Conservation (phyloP, 192 early-diverging fungal species). For the Globomyces pollinis-pini region DNA sequence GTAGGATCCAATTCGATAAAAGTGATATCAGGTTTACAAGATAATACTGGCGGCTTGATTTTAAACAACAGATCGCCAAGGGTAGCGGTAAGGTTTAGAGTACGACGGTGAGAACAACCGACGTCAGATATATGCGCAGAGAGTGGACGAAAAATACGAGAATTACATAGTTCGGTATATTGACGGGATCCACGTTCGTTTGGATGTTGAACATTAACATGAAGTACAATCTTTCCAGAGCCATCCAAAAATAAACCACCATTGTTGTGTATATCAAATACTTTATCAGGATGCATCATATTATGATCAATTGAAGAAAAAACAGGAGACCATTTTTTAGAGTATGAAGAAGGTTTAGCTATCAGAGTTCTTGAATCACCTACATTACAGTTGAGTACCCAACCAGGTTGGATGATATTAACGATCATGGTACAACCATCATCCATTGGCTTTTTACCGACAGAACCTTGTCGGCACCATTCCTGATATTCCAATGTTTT, state of each 20-base stretch:
- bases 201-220: constrained; percentile 20
- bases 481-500: constrained; percentile 44
- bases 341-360: background rate
- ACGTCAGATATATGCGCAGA: constrained; percentile 33
- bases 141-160: constrained; percentile 46
- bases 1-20: constrained; percentile 33
- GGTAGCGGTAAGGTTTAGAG: constrained; percentile 51
- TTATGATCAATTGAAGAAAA: constrained; percentile 50
- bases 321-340: constrained; percentile 25
- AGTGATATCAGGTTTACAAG: constrained; percentile 37
- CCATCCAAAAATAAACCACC: constrained; percentile 50
- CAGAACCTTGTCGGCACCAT: constrained; percentile 31
- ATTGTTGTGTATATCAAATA: constrained; percentile 32
- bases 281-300: constrained; percentile 52
- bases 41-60: constrained; percentile 47
- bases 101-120: constrained; percentile 47
- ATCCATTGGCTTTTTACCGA: constrained; percentile 27
- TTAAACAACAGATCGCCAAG: constrained; percentile 61
- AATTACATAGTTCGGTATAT: constrained; percentile 39
- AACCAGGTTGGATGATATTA: constrained; percentile 38
- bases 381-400: constrained; percentile 51
- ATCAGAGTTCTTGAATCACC: constrained; percentile 45
- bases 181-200: constrained; percentile 13
- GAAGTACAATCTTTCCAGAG: constrained; percentile 28
- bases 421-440: constrained; percentile 53